A percentile compares a stretch with the other conserved stretches of the same genome.
phyloP scores from a whole-genome alignment of 345 rosid species.

The Lenwebbia sp. region DNA sequence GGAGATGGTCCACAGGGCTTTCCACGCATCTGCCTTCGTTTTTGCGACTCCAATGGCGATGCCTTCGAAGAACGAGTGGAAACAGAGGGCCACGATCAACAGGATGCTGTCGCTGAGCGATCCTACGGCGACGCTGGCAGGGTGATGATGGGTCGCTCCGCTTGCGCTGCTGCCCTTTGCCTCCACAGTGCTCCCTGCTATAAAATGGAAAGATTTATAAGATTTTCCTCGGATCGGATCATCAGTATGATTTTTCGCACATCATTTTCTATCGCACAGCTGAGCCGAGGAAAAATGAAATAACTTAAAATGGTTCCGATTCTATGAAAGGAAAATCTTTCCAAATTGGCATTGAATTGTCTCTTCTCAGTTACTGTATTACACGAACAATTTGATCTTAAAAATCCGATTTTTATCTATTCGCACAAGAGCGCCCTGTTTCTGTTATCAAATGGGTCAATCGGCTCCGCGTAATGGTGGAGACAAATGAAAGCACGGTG shows the following conservation, averaged over 20 bases:
- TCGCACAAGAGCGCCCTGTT: not conserved
- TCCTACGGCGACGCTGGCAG: constrained; percentile 6
- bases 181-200: constrained; percentile 10
- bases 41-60: constrained; percentile 40
- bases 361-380: not conserved
- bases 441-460: not conserved
- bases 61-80: constrained; percentile 60
- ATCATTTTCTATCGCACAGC: not conserved
- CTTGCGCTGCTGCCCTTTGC: constrained; percentile 8
- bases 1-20: constrained; percentile 70
- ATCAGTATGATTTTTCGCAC: not conserved
- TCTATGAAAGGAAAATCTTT: not conserved
- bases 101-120: constrained; percentile 66
- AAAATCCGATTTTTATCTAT: not conserved
- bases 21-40: constrained; percentile 63
- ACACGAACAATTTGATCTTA: not conserved
- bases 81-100: constrained; percentile 66
- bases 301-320: not conserved
- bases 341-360: not conserved
- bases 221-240: not conserved
- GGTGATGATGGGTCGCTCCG: not conserved
- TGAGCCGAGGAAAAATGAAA: not conserved
- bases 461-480: not conserved
- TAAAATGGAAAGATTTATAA: not conserved
- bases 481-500: not conserved